Base-by-base conservation (phyloP, 352 stramenopile species). In the Pythium monospermum region DNA sequence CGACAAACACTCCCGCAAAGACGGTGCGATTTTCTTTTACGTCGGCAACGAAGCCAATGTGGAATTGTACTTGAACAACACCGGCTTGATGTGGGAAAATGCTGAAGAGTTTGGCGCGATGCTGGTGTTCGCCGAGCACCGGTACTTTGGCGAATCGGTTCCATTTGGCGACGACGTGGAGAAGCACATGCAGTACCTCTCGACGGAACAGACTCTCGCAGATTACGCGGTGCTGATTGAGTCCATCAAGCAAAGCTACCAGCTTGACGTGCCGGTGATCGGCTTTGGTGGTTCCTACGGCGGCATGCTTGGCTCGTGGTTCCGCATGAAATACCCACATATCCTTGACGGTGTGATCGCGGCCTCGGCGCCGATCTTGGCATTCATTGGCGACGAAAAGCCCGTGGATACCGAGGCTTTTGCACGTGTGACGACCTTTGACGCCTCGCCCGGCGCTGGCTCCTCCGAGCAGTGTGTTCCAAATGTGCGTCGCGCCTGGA, bases 41-140 rank as follows among this genome's bases (percentile, higher is more conserved):
- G 85, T 87, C 1, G 96, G 96, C 41, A 98, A 99, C 61, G 96
- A 99, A 64, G 92, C 88, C 6, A 76, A 97, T 37, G 83, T 98
- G 5, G 83, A 95, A 55, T 70, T 97, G 37, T 98, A 98, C 65
- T 69, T 98, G 19, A 98, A 98, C 62, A 83, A 97, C 60, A 98
- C 94, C 12, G 92, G 92, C 26, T 74, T 98, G 40, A 98, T 98
- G 88, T 98, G 91, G 90, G 91, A 98, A 61, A 93, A 97, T 53
- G 95, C 94, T 15, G 67, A 71, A 11, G 71, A 91, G 46, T 96
- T 98, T 51, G 69, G 76, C 22, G 92, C 94, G 15, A 76, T 91
- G 52, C 63, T 98, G n/a, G 91, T 98, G 19, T 99, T 98, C 64
- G 93, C 89, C 0, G 96, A 99, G 70, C 96, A 99, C 66, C 86